These are phyloP conservation scores for Ochetophila trinervis DNA, from an alignment of 306 rosid genomes.

Conservation along the genomic window DNA sequence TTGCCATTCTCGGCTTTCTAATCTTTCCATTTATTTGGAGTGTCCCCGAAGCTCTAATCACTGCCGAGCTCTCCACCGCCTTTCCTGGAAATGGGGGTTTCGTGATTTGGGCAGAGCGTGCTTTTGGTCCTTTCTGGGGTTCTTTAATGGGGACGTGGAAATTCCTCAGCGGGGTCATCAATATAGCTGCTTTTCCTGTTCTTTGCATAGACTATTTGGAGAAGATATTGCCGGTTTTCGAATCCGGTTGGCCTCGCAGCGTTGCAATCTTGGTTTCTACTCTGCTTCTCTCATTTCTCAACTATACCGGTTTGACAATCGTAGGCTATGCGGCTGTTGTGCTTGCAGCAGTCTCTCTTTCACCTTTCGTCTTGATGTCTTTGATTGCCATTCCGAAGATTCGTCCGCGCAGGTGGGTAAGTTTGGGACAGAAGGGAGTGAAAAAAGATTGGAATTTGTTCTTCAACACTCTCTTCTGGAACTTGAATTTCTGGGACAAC, in stretches of 20 bases:
- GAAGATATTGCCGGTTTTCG: constrained; percentile 22
- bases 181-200: constrained; percentile 36
- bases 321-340: constrained; percentile 32
- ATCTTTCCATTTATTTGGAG: constrained; percentile 42
- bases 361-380: constrained; percentile 32
- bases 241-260: constrained; percentile 30
- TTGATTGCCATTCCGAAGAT: constrained; percentile 32
- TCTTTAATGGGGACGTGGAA: constrained; percentile 42
- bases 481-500: constrained; percentile 35
- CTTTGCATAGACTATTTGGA: constrained; percentile 35
- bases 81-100: constrained; percentile 44
- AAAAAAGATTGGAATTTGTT: constrained; percentile 32
- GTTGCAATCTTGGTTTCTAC: constrained; percentile 19
- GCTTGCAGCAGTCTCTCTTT: constrained; percentile 25
- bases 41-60: constrained; percentile 37
- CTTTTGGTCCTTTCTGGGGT: constrained; percentile 46
- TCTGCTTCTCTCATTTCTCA: constrained; percentile 23
- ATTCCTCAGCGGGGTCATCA: constrained; percentile 38
- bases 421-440: constrained; percentile 24
- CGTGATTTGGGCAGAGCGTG: constrained; percentile 42
- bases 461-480: constrained; percentile 37
- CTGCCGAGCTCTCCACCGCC: constrained; percentile 42
- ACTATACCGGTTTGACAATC: constrained; percentile 35
- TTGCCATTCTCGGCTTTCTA: constrained; percentile 36
- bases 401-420: constrained; percentile 20